Percentiles rank a stretch among this genome's conserved stretches.
phyloP scores from a whole-genome alignment of 2,329 filamentous ascomycete genomes.

The Pseudocercospora eumusae region DNA sequence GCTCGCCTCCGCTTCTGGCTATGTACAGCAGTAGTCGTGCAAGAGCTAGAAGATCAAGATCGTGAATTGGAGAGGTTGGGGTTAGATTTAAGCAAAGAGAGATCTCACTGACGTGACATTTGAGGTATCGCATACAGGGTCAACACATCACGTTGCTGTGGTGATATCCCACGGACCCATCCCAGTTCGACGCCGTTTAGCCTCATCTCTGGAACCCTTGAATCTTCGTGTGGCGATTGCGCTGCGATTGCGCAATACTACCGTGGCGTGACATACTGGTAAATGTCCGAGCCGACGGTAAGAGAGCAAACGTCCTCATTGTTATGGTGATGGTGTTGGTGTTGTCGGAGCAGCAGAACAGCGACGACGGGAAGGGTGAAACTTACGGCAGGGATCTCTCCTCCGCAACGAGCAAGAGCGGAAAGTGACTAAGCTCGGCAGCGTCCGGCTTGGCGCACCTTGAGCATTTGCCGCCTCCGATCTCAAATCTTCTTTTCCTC shows the following conservation, averaged over 20 bases:
- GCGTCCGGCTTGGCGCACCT: not conserved
- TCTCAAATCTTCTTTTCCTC: not conserved
- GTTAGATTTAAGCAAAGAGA: not conserved
- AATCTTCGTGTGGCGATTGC: not conserved
- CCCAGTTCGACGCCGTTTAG: not conserved
- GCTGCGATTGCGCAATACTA: constrained; percentile 4
- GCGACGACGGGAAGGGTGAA: not conserved
- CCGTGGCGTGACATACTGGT: not conserved
- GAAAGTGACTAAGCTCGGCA: not conserved
- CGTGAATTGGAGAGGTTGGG: constrained; percentile 5
- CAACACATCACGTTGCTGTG: not conserved
- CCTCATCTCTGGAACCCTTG: not conserved
- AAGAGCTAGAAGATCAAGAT: constrained; percentile 10
- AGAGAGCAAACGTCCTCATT: not conserved
- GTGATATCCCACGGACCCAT: not conserved
- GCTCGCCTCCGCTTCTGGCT: constrained; percentile 16
- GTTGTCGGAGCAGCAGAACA: not conserved
- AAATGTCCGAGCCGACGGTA: not conserved
- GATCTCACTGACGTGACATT: not conserved
- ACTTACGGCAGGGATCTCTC: not conserved
- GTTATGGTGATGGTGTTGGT: not conserved
- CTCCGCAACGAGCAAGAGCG: not conserved
- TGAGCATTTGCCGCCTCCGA: not conserved
- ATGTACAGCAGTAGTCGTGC: constrained; percentile 18
- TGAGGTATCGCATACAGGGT: not conserved